Evolutionary conservation across 805 yeast species (phyloP).

Genomic region (Metschnikowia dekortorum): DNA sequence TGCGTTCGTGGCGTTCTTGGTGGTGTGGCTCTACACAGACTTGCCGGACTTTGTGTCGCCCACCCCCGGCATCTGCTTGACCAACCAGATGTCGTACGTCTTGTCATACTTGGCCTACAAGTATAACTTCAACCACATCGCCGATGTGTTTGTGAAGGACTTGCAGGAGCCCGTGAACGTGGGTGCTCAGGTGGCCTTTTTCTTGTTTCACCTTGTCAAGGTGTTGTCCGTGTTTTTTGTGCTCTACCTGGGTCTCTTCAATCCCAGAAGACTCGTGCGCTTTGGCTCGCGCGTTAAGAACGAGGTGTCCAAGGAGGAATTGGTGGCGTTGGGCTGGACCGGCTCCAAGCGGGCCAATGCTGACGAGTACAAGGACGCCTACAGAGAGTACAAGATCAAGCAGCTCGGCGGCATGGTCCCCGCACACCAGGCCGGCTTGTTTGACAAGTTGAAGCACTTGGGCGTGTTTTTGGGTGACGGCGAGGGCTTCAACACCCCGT

Average conservation of each 20-base stretch:
- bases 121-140: constrained; percentile 41
- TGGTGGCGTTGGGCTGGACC: constrained; percentile 86
- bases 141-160: constrained; percentile 48
- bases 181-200: constrained; percentile 62
- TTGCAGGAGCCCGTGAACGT: constrained; percentile 34
- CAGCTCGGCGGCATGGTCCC: constrained; percentile 70
- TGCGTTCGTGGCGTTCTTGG: constrained; percentile 36
- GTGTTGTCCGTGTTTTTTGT: constrained; percentile 49
- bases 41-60: constrained; percentile 86
- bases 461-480: constrained; percentile 66
- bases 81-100: constrained; percentile 47
- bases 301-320: constrained; percentile 45
- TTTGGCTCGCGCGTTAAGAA: constrained; percentile 24
- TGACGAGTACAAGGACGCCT: constrained; percentile 65
- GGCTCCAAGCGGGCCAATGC: constrained; percentile 73
- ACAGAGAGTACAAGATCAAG: constrained; percentile 60
- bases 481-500: constrained; percentile 76
- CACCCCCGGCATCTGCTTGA: constrained; percentile 84
- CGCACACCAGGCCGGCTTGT: constrained; percentile 71
- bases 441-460: constrained; percentile 51
- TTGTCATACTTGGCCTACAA: constrained; percentile 19
- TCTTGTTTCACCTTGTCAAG: constrained; percentile 68
- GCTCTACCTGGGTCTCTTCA: constrained; percentile 67
- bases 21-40: constrained; percentile 86
- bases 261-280: constrained; percentile 52